These are phyloP conservation scores for Aphanomyces invadans DNA, from an alignment of 352 stramenopile genomes.

Conservation along the genomic window DNA sequence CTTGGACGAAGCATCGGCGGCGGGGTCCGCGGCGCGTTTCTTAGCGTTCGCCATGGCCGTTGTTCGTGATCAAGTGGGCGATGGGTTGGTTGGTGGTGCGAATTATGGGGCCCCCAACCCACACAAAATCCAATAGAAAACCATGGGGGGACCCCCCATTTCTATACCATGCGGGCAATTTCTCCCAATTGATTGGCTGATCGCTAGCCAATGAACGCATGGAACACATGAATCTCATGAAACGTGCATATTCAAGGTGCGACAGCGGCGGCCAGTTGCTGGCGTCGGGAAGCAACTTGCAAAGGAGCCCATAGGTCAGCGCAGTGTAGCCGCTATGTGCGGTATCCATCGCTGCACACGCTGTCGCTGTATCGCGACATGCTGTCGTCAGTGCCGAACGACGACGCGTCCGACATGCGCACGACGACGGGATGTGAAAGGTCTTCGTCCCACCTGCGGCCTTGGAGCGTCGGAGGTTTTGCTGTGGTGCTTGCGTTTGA, in stretches of 20 bases:
- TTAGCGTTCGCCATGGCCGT: slow-evolving; percentile 18
- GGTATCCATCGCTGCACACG: too few relatives aligned
- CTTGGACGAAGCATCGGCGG: slow-evolving; percentile 4
- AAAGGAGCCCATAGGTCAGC: too few relatives aligned
- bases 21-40: slow-evolving; percentile 8
- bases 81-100: not conserved
- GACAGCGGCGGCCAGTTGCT: too few relatives aligned
- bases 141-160: not conserved
- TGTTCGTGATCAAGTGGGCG: not conserved
- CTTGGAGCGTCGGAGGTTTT: too few relatives aligned
- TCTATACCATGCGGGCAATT: not conserved
- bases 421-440: too few relatives aligned
- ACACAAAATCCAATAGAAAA: not conserved
- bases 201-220: not conserved
- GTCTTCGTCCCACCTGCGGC: too few relatives aligned
- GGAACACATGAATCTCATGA: not conserved
- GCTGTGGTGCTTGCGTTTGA: too few relatives aligned
- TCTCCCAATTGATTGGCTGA: not conserved
- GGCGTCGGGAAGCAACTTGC: too few relatives aligned
- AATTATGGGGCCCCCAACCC: not conserved
- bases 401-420: not conserved
- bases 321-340: too few relatives aligned
- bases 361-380: not conserved
- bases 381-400: not conserved
- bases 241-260: too few relatives aligned